Evolutionary conservation across 805 yeast genomes (phyloP).

Genomic region (Kuraishia piskuri): DNA sequence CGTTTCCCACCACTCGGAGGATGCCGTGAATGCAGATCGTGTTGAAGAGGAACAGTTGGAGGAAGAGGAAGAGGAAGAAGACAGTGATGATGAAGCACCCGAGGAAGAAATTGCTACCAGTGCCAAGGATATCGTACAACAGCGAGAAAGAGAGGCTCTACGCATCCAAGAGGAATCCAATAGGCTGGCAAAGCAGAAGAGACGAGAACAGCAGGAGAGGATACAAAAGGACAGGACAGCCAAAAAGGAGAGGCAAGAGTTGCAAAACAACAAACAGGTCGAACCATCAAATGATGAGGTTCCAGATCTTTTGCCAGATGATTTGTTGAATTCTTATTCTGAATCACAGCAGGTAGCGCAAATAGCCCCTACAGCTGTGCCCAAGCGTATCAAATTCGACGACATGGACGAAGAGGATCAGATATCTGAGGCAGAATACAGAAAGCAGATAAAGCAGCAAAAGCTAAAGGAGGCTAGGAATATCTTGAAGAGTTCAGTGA

Average conservation of each 20-base stretch:
- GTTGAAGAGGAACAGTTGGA: background rate
- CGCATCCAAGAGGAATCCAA: conserved; percentile 12
- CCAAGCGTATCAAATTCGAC: conserved; percentile 26
- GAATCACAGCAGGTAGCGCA: conserved; percentile 8
- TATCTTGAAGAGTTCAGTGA: conserved; percentile 18
- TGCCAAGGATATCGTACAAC: conserved; percentile 19
- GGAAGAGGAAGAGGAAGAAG: background rate
- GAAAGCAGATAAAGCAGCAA: conserved; percentile 10
- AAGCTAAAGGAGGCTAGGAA: conserved; percentile 25
- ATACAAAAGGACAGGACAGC: conserved; percentile 24
- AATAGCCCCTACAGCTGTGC: conserved; percentile 5
- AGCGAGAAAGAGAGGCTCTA: conserved; percentile 16
- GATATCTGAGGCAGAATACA: conserved; percentile 8
- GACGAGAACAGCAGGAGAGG: conserved; percentile 20
- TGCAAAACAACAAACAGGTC: background rate
- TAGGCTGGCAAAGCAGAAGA: conserved; percentile 22
- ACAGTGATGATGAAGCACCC: conserved; percentile 37
- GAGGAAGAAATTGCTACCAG: conserved; percentile 30
- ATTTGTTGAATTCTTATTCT: conserved; percentile 24
- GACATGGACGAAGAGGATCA: conserved; percentile 14
- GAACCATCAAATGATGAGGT: conserved; percentile 14
- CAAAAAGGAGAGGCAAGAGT: conserved; percentile 13
- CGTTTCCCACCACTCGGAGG: background rate
- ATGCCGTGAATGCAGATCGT: background rate
- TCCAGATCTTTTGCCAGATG: conserved; percentile 30